phyloP scores from a whole-genome alignment of 1,284 basidiomycete species.

The Flammula alnicola region DNA sequence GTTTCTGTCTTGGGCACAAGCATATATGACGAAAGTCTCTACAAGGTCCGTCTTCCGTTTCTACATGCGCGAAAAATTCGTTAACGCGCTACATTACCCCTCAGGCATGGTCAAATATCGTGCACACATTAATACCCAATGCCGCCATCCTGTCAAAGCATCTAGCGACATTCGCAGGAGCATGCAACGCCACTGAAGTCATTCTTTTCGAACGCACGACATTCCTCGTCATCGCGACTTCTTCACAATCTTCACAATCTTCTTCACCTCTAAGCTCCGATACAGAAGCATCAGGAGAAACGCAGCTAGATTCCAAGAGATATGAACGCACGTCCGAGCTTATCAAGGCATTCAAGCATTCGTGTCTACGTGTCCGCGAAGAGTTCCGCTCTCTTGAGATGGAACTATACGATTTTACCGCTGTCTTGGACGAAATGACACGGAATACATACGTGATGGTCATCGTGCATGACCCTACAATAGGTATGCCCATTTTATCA shows the following conservation, averaged over 20 bases:
- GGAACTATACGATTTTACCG: conserved; percentile 83
- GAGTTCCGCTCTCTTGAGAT: conserved; percentile 84
- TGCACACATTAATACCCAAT: conserved; percentile 96
- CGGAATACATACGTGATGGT: conserved; percentile 94
- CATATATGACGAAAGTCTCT: conserved; percentile 97
- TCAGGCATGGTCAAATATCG: conserved; percentile 97
- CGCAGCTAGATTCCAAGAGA: conserved; percentile 73
- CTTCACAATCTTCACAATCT: conserved; percentile 47
- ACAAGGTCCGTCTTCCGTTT: conserved; percentile 79
- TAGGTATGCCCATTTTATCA: conserved; percentile 57
- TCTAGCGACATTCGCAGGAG: conserved; percentile 82
- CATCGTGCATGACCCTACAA: conserved; percentile 85
- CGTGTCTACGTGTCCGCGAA: conserved; percentile 82
- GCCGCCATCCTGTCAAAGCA: conserved; percentile 87
- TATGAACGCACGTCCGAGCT: conserved; percentile 97
- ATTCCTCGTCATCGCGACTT: conserved; percentile 94
- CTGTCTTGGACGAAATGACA: conserved; percentile 94
- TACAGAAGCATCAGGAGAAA: conserved; percentile 28
- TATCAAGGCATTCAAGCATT: conserved; percentile 93
- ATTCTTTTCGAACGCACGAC: conserved; percentile 97
- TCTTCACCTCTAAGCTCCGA: too few relatives aligned
- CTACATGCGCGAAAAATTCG: too few relatives aligned
- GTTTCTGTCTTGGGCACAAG: conserved; percentile 90
- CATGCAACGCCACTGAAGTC: conserved; percentile 90
- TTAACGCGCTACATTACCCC: too few relatives aligned